These are phyloP conservation scores for Penicillium sp. DNA, from an alignment of 2,329 filamentous ascomycete genomes.

Conservation along the genomic window DNA sequence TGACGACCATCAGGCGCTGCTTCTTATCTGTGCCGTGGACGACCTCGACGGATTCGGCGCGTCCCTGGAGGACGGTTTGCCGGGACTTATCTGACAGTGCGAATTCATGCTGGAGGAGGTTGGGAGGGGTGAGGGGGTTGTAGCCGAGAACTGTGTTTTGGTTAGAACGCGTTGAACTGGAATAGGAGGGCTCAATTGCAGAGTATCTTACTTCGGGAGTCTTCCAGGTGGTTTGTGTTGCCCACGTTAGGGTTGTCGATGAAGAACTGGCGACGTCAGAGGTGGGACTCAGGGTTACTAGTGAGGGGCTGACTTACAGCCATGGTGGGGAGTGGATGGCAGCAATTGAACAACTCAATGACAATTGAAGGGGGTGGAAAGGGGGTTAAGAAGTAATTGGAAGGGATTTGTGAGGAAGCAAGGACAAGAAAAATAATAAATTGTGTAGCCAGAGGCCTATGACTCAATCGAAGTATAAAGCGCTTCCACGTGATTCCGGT, in stretches of 20 bases:
- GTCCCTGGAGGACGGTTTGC: constrained; percentile 59
- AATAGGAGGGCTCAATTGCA: neutral
- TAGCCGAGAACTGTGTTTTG: constrained; percentile 71
- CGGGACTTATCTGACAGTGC: constrained; percentile 48
- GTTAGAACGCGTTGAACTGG: constrained; percentile 1
- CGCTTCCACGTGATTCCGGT: constrained; percentile 32
- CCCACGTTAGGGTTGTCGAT: constrained; percentile 79
- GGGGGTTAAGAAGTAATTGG: neutral
- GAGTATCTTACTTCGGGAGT: constrained; percentile 75
- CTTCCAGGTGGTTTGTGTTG: constrained; percentile 72
- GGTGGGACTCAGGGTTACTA: constrained; percentile 6
- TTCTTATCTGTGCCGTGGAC: constrained; percentile 61
- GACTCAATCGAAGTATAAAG: constrained; percentile 19
- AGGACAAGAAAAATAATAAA: neutral
- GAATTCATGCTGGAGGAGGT: constrained; percentile 94
- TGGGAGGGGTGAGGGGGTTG: constrained; percentile 89
- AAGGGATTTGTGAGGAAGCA: neutral
- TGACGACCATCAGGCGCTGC: constrained; percentile 71
- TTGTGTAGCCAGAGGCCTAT: constrained; percentile 5
- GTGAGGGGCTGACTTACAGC: constrained; percentile 34
- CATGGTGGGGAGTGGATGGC: constrained; percentile 24
- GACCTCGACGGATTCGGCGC: constrained; percentile 62
- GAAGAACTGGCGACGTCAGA: constrained; percentile 60
- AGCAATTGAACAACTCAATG: constrained; percentile 4
- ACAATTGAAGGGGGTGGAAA: neutral